Percentiles rank a stretch among this genome's conserved stretches.
phyloP scores from a whole-genome alignment of 2,329 filamentous ascomycete genomes.

The Venturia effusa region DNA sequence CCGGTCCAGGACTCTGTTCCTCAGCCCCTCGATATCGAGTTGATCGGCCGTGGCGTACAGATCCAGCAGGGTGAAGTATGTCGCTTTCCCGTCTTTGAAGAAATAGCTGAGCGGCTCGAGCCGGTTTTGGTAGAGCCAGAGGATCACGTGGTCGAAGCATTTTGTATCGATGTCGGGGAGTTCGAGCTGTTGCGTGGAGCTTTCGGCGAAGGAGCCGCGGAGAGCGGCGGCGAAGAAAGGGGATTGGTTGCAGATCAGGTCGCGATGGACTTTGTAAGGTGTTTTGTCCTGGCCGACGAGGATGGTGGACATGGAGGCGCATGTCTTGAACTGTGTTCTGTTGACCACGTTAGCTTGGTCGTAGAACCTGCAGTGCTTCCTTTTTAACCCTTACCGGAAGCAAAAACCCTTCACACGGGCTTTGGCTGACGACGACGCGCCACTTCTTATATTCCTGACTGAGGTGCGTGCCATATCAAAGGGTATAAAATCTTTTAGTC shows the following conservation, averaged over 20 bases:
- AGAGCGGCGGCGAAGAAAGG: slow-evolving; percentile 42
- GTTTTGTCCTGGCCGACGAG: slow-evolving; percentile 13
- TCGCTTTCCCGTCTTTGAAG: slow-evolving; percentile 35
- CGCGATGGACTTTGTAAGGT: slow-evolving; percentile 36
- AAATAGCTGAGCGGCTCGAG: slow-evolving; percentile 25
- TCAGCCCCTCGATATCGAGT: slow-evolving; percentile 33
- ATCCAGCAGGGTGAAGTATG: slow-evolving; percentile 40
- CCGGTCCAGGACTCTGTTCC: slow-evolving; percentile 33
- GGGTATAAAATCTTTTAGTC: neutral
- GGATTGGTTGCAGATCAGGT: slow-evolving; percentile 35
- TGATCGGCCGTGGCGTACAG: slow-evolving; percentile 36
- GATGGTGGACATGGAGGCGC: slow-evolving; percentile 26
- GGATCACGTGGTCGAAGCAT: slow-evolving; percentile 39
- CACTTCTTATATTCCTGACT: neutral
- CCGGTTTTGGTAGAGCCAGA: slow-evolving; percentile 38
- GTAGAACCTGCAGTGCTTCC: neutral
- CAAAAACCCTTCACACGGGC: slow-evolving; percentile 4
- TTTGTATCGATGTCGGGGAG: slow-evolving; percentile 34
- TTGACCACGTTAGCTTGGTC: neutral
- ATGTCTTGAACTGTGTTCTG: slow-evolving; percentile 29
- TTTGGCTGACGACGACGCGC: neutral
- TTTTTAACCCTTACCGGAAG: slow-evolving; percentile 2
- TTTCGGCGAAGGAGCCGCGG: slow-evolving; percentile 36
- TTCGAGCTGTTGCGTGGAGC: slow-evolving; percentile 28
- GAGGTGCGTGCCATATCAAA: neutral